Conservation (phyloP, 1,139 yeast genomes). For the Geotrichum fermentans region DNA sequence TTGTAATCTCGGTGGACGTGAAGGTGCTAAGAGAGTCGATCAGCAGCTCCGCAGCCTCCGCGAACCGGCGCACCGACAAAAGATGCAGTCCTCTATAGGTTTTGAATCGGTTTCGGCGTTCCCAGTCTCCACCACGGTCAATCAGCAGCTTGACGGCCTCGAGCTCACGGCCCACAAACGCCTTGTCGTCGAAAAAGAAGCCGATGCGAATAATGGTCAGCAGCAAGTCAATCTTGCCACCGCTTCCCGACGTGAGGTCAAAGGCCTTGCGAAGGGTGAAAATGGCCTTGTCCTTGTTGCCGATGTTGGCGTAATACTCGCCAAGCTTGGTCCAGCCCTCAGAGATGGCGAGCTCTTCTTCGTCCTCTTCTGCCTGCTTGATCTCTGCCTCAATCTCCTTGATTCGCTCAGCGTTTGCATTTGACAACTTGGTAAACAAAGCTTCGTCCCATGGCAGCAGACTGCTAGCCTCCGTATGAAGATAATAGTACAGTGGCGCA, state of each 20-base stretch:
- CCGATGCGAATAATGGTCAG: slow-evolving; percentile 81
- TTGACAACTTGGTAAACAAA: slow-evolving; percentile 48
- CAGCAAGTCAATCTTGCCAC: slow-evolving; percentile 81
- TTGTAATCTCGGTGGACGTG: slow-evolving; percentile 87
- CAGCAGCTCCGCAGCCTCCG: slow-evolving; percentile 74
- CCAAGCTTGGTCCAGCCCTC: slow-evolving; percentile 77
- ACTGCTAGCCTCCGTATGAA: slow-evolving; percentile 48
- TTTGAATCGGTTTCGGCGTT: slow-evolving; percentile 89
- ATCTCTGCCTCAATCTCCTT: slow-evolving; percentile 57
- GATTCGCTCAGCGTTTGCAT: slow-evolving; percentile 53
- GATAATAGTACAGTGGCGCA: slow-evolving; percentile 80
- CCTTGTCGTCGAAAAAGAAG: slow-evolving; percentile 76
- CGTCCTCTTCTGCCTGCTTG: slow-evolving; percentile 77
- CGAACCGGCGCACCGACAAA: slow-evolving; percentile 79
- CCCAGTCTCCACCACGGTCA: slow-evolving; percentile 99
- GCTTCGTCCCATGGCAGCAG: slow-evolving; percentile 50
- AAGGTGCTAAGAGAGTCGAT: slow-evolving; percentile 92
- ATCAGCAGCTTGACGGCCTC: slow-evolving; percentile 68
- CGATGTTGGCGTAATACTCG: slow-evolving; percentile 79
- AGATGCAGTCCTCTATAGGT: slow-evolving; percentile 83
- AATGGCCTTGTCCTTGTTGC: slow-evolving; percentile 73
- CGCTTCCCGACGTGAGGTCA: slow-evolving; percentile 78
- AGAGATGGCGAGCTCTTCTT: slow-evolving; percentile 79
- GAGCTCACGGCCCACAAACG: slow-evolving; percentile 63
- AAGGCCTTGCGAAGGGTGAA: slow-evolving; percentile 68